Evolutionary conservation across 495 filamentous ascomycete genomes (phyloP), one percentile per base, ranked within the genome.

Genomic region (Penicillium bovifimosum): DNA sequence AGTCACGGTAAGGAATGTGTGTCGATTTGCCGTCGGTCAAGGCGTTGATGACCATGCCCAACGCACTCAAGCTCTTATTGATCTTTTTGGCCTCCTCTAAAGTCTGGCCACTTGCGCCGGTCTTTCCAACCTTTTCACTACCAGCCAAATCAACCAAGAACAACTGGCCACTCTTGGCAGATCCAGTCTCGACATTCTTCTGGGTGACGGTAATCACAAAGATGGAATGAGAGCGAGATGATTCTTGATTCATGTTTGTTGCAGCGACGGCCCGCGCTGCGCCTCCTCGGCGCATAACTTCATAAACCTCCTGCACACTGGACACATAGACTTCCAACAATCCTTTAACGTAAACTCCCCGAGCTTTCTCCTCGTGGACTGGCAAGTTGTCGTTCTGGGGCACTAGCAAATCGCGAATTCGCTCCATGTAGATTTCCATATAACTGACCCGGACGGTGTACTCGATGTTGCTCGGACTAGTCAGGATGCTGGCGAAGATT

Each of bases 401-500:
- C 9, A 84, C 84, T 53, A 98, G 66, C 20, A 98, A 75, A 84
- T 98, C 93, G 61, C 92, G 84, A 71, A 98, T 96, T 47, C 86
- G 84, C 72, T 98, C 93, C 93, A 98, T 98, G 74, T 98, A 98
- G 53, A 98, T 97, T 71, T 98, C 93, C 93, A 98, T 97, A 70
- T 98, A 98, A 64, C 91, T 96, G 52, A 98, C 93, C 43, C 89
- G 81, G 32, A 98, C 93, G 16, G 90, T 97, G 68, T 96, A 98
- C 69, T 98, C 93, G 66, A 98, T 96, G 57, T 90, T 96, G 53
- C 83, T 86, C 26, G 93, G 88, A 56, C 89, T 95, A 6, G 86
- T 82, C 59, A 96, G 70, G 62, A 98, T 97, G 63, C 88, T 95
- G 56, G 86, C 84, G 67, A 98, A 98, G 62, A 98, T 96, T 70